Evolutionary conservation across 2,329 filamentous ascomycete genomes (phyloP).

Genomic region (Ophiostoma triangulosporum): DNA sequence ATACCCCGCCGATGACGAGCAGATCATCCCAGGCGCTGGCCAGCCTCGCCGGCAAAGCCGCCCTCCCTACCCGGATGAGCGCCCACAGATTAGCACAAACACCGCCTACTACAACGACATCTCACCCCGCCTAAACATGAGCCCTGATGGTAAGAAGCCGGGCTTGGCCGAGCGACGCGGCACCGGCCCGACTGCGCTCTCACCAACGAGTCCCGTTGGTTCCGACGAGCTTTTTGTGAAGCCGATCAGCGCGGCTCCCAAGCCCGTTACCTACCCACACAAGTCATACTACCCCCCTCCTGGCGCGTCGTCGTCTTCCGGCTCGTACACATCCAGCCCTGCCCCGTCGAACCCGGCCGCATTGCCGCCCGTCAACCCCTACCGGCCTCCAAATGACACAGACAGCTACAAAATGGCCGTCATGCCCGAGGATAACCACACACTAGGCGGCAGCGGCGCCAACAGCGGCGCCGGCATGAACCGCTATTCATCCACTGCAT

Average conservation of each 20-base stretch:
- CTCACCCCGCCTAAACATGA: conserved; percentile 40
- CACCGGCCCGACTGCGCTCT: conserved; percentile 67
- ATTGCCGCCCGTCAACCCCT: background rate
- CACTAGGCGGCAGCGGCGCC: background rate
- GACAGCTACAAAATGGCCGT: conserved; percentile 26
- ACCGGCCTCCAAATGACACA: conserved; percentile 4
- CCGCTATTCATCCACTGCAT: conserved; percentile 67
- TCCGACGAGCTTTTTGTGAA: conserved; percentile 71
- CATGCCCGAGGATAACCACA: conserved; percentile 19
- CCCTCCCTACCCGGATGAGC: conserved; percentile 32
- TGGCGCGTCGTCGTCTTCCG: background rate
- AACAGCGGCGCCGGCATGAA: conserved; percentile 29
- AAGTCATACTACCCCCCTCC: conserved; percentile 50
- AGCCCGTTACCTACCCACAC: conserved; percentile 34
- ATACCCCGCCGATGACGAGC: conserved; percentile 59
- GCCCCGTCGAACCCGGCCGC: background rate
- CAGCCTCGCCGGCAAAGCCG: conserved; percentile 16
- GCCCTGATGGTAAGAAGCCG: conserved; percentile 38
- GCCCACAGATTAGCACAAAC: conserved; percentile 21
- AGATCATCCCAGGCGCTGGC: conserved; percentile 26
- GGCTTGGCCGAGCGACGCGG: conserved; percentile 71
- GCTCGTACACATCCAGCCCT: background rate
- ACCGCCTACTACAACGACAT: conserved; percentile 34
- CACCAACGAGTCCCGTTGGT: conserved; percentile 64
- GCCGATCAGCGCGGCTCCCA: conserved; percentile 28